phyloP scores from a whole-genome alignment of 345 rosid species.

The Citrus hindsii region DNA sequence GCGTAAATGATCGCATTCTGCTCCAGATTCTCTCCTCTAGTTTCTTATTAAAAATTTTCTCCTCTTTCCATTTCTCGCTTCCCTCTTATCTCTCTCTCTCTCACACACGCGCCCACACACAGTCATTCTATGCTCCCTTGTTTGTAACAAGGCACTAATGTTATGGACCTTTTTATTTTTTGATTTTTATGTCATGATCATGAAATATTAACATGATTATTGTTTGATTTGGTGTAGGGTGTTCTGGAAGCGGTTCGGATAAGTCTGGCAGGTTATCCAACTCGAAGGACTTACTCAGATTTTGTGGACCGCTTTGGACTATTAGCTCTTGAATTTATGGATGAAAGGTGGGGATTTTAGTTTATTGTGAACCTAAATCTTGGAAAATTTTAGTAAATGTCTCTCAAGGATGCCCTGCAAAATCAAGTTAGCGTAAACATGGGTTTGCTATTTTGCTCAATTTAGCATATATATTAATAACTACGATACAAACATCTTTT shows the following conservation, averaged over 20 bases:
- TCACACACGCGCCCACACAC: neutral
- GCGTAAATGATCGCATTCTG: neutral
- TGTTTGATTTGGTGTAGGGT: constrained; percentile 52
- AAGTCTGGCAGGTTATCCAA: constrained; percentile 97
- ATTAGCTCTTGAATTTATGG: constrained; percentile 64
- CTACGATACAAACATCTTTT: neutral
- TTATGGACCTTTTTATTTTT: neutral
- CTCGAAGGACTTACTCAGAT: constrained; percentile 79
- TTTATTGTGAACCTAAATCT: constrained; percentile 9
- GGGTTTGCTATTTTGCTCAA: neutral
- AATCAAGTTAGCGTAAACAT: neutral
- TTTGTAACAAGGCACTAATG: neutral
- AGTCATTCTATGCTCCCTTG: neutral
- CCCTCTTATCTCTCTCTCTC: neutral
- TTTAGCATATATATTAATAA: neutral
- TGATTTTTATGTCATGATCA: neutral
- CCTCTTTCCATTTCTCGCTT: neutral
- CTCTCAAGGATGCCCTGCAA: neutral
- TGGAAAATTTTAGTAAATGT: neutral
- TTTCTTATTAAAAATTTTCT: neutral
- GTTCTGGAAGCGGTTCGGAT: constrained; percentile 98
- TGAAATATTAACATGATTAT: neutral
- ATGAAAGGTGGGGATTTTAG: constrained; percentile 55
- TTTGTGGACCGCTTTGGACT: constrained; percentile 96
- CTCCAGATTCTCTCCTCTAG: neutral